Conservation (phyloP, 805 yeast genomes). For the Wickerhamiella nectarea region DNA sequence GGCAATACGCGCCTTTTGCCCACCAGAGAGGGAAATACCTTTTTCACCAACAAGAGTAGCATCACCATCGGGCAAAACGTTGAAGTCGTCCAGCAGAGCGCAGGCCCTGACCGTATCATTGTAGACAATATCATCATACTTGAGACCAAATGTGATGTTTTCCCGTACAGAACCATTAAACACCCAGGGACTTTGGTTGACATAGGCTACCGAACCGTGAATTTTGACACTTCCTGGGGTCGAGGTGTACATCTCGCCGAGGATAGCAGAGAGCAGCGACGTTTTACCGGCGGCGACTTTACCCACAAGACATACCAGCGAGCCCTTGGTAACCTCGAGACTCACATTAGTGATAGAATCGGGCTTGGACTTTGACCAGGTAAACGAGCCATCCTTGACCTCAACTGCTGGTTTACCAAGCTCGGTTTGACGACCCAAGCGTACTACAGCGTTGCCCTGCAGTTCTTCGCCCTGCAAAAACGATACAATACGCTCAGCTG, state of each 20-base stretch:
- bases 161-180: constrained; percentile 83
- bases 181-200: constrained; percentile 88
- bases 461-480: constrained; percentile 63
- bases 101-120: constrained; percentile 46
- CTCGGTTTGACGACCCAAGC: constrained; percentile 44
- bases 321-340: constrained; percentile 61
- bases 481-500: constrained; percentile 43
- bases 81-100: constrained; percentile 51
- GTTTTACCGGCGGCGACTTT: constrained; percentile 86
- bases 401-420: constrained; percentile 46
- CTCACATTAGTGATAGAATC: constrained; percentile 57
- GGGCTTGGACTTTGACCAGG: constrained; percentile 44
- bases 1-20: constrained; percentile 72
- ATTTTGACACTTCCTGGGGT: constrained; percentile 56
- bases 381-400: constrained; percentile 28
- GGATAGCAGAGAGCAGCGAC: constrained; percentile 59
- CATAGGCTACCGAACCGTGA: constrained; percentile 76
- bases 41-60: constrained; percentile 71
- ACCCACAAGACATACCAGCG: constrained; percentile 76
- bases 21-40: constrained; percentile 79
- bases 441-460: constrained; percentile 63
- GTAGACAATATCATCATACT: constrained; percentile 39
- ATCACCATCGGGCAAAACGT: constrained; percentile 60
- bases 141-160: constrained; percentile 55
- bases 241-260: constrained; percentile 66